Evolutionary conservation across 108 stramenopile genomes (phyloP).

Genomic region (Cyclotella atomus): DNA sequence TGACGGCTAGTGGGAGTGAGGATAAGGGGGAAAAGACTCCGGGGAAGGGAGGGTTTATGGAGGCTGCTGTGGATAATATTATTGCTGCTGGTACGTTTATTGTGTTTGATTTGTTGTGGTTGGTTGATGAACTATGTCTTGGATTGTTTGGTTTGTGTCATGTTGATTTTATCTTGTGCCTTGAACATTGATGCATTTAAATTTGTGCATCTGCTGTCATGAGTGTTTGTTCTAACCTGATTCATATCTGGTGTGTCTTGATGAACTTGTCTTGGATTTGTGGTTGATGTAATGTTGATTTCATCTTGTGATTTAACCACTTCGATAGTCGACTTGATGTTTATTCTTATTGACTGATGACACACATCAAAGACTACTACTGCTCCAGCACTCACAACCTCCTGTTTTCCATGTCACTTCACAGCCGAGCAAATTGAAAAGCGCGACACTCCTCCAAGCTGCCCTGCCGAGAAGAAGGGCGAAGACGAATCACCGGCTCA

Average conservation of each 20-base stretch:
- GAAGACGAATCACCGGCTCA: not conserved
- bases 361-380: too few relatives aligned
- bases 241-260: too few relatives aligned
- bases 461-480: not conserved
- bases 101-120: not conserved
- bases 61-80: slow-evolving; percentile 29
- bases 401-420: too few relatives aligned
- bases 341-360: not conserved
- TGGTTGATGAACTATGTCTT: not conserved
- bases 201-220: too few relatives aligned
- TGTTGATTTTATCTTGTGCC: not conserved
- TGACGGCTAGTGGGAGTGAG: not conserved
- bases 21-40: not conserved
- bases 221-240: too few relatives aligned
- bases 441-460: slow-evolving; percentile 18
- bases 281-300: not conserved
- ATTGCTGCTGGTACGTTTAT: slow-evolving; percentile 25
- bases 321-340: not conserved
- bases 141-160: not conserved
- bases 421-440: slow-evolving; percentile 36
- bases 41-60: not conserved
- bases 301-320: not conserved
- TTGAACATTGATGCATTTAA: not conserved
- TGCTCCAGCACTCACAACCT: too few relatives aligned
- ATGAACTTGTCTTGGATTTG: not conserved